These are phyloP conservation scores for Aspergillus bridgeri DNA, from an alignment of 495 filamentous ascomycete species.

Conservation along the genomic window DNA sequence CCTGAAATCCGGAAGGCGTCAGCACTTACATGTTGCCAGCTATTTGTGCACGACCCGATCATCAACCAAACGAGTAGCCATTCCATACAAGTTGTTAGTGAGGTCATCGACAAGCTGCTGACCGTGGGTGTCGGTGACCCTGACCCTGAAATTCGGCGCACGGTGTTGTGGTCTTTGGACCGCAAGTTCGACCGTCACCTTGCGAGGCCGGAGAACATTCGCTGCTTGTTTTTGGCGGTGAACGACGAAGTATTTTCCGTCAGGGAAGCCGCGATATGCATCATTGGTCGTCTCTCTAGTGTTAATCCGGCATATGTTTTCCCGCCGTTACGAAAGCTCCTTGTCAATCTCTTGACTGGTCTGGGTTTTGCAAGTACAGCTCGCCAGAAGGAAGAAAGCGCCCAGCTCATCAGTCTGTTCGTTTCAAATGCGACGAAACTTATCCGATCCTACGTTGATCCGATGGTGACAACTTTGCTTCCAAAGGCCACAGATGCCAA, in stretches of 20 bases:
- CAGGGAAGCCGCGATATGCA: conserved; percentile 89
- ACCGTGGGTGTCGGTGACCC: conserved; percentile 92
- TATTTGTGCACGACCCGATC: conserved; percentile 94
- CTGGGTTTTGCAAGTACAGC: conserved; percentile 93
- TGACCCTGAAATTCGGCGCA: conserved; percentile 80
- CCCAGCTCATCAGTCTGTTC: conserved; percentile 85
- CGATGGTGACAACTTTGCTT: conserved; percentile 84
- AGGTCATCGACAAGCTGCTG: conserved; percentile 94
- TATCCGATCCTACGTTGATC: conserved; percentile 92
- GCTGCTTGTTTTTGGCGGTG: conserved; percentile 91
- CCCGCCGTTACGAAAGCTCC: conserved; percentile 84
- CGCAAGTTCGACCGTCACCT: conserved; percentile 92
- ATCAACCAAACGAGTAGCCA: conserved; percentile 96
- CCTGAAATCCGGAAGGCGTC: conserved; percentile 90
- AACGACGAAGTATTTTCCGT: conserved; percentile 92
- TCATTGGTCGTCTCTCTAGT: conserved; percentile 87
- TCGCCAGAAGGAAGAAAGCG: conserved; percentile 92
- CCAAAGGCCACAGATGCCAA: conserved; percentile 83
- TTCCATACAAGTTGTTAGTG: conserved; percentile 91
- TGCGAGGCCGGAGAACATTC: conserved; percentile 91
- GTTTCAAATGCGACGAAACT: conserved; percentile 86
- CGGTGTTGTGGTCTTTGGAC: conserved; percentile 84
- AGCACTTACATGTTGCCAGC: conserved; percentile 93
- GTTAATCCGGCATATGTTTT: conserved; percentile 97
- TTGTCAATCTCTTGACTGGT: conserved; percentile 94